Evolutionary conservation across 2,329 filamentous ascomycete species (phyloP).

Genomic region (Cadophora sp.): DNA sequence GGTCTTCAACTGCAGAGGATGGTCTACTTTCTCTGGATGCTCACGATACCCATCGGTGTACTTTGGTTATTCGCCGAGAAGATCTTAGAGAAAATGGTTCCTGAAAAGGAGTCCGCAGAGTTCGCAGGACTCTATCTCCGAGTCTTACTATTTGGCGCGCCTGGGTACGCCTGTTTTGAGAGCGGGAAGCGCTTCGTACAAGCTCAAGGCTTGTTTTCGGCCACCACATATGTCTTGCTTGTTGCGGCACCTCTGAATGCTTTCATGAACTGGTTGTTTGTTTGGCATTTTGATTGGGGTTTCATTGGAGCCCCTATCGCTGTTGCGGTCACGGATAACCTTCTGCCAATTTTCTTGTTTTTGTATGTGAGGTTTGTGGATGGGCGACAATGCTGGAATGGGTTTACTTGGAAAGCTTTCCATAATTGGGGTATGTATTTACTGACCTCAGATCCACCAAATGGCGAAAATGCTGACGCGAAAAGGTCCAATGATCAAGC

Average conservation of each 20-base stretch:
- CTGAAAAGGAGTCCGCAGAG: constrained; percentile 72
- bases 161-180: constrained; percentile 79
- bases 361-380: constrained; percentile 76
- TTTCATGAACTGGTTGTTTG: constrained; percentile 79
- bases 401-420: constrained; percentile 73
- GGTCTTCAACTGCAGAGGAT: constrained; percentile 84
- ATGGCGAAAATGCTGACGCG: constrained; percentile 25
- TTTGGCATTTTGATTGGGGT: constrained; percentile 72
- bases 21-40: constrained; percentile 75
- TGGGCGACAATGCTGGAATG: constrained; percentile 81
- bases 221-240: constrained; percentile 78
- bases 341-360: constrained; percentile 76
- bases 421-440: constrained; percentile 67
- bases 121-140: constrained; percentile 78
- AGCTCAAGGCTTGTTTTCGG: constrained; percentile 82
- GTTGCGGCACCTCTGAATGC: constrained; percentile 79
- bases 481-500: constrained; percentile 76
- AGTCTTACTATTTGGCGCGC: constrained; percentile 72
- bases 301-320: constrained; percentile 84
- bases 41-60: constrained; percentile 74
- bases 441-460: neutral
- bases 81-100: constrained; percentile 72
- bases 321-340: constrained; percentile 75
- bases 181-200: constrained; percentile 81
- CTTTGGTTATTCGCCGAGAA: constrained; percentile 74